Conservation (phyloP, 345 rosid genomes). For the Luvunga scandens region DNA sequence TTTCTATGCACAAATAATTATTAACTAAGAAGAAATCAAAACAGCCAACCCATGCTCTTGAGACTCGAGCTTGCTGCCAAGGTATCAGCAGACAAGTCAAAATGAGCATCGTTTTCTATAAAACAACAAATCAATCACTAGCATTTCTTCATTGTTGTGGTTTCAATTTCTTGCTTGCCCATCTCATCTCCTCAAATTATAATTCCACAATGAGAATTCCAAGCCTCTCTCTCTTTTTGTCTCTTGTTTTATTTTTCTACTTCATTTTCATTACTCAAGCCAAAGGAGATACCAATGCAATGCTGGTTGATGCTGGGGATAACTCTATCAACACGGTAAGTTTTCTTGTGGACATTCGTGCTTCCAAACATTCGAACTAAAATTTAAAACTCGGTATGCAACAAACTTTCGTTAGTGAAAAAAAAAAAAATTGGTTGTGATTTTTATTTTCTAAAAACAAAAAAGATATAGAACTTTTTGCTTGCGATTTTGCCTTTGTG, state of each 20-base stretch:
- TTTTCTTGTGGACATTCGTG: background rate
- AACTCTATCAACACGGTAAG: slow-evolving; percentile 11
- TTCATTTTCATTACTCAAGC: slow-evolving; percentile 5
- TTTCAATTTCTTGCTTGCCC: background rate
- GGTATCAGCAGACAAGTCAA: slow-evolving; percentile 30
- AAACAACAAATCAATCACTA: background rate
- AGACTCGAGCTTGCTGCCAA: slow-evolving; percentile 20
- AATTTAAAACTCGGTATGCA: too few relatives aligned
- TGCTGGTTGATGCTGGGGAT: slow-evolving; percentile 2
- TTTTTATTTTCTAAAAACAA: too few relatives aligned
- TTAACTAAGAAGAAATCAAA: slow-evolving; percentile 14
- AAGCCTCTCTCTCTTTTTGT: background rate
- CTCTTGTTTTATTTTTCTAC: slow-evolving; percentile 3
- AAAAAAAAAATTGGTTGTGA: too few relatives aligned
- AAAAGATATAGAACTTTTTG: too few relatives aligned
- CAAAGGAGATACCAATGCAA: background rate
- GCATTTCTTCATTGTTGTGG: background rate
- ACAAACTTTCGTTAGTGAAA: too few relatives aligned
- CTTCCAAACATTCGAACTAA: too few relatives aligned
- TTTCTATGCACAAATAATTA: background rate
- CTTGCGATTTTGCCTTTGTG: too few relatives aligned
- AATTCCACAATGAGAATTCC: slow-evolving; percentile 6
- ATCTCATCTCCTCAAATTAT: background rate
- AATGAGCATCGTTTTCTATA: background rate
- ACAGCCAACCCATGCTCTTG: slow-evolving; percentile 24